Percentiles rank a stretch among this genome's conserved stretches.
Conservation (phyloP, 306 rosid genomes). For the Canavalia ensiformis region DNA sequence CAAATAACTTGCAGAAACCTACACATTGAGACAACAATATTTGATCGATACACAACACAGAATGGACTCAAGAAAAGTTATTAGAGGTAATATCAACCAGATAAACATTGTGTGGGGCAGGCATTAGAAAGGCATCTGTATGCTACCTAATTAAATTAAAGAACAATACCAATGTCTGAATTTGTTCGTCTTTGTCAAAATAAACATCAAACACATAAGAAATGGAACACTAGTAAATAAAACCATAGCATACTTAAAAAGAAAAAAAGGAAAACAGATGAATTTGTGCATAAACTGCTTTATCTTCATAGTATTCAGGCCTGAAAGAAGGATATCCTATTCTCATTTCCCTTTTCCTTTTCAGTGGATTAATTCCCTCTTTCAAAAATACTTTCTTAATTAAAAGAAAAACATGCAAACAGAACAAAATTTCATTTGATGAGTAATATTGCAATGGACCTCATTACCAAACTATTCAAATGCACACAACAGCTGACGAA, state of each 20-base stretch:
- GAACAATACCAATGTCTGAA: background rate
- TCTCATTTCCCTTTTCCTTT: background rate
- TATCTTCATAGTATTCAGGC: background rate
- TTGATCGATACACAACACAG: slow-evolving; percentile 1
- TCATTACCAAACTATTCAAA: too few relatives aligned
- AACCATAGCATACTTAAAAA: background rate
- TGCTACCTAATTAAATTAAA: slow-evolving; percentile 40
- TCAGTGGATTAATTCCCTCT: background rate
- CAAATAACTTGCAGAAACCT: slow-evolving; percentile 18
- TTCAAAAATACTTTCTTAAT: background rate
- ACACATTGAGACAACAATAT: slow-evolving; percentile 22
- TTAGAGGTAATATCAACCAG: slow-evolving; percentile 38
- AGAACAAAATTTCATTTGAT: too few relatives aligned
- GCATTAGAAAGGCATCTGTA: slow-evolving; percentile 28
- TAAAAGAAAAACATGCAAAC: background rate
- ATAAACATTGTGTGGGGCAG: background rate
- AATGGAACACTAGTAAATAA: background rate
- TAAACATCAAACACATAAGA: slow-evolving; percentile 5
- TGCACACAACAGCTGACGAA: too few relatives aligned
- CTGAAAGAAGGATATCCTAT: background rate
- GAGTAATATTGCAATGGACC: too few relatives aligned
- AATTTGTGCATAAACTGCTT: background rate
- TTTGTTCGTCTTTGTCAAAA: background rate
- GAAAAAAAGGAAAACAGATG: slow-evolving; percentile 20
- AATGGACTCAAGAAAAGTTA: slow-evolving; percentile 33